Evolutionary conservation across 202 grass and related monocot genomes (phyloP).

Genomic region (Zoysia matrella): DNA sequence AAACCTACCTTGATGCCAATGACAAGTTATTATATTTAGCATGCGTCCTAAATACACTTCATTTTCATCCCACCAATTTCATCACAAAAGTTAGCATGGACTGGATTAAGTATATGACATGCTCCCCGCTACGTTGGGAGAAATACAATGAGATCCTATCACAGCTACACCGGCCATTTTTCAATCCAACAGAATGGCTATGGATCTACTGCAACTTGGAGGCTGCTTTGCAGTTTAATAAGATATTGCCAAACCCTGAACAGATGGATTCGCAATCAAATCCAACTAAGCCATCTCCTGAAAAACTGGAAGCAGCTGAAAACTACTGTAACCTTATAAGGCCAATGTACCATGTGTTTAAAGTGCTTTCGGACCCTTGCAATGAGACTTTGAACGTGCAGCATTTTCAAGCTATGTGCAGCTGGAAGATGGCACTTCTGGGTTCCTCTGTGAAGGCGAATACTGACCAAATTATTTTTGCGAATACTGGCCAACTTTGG

Average conservation of each 20-base stretch:
- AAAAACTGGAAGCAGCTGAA: neutral
- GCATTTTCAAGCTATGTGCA: constrained; percentile 32
- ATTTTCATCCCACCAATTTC: no score
- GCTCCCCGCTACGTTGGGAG: no score
- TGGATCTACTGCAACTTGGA: no score
- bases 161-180: constrained; percentile 7
- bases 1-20: constrained; percentile 18
- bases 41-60: neutral
- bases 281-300: neutral
- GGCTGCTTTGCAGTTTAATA: no score
- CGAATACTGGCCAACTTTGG: neutral
- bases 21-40: neutral
- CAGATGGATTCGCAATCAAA: neutral
- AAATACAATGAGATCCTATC: no score
- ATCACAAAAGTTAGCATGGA: no score
- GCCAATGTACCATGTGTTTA: constrained; percentile 3
- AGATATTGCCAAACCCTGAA: no score
- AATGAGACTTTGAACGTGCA: constrained; percentile 5
- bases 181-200: neutral
- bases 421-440: neutral
- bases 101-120: constrained; percentile 12
- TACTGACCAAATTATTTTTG: neutral
- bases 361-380: neutral
- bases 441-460: neutral
- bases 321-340: constrained; percentile 31